Conservation (phyloP, 2,329 filamentous ascomycete species). For the Fusarium continuum region DNA sequence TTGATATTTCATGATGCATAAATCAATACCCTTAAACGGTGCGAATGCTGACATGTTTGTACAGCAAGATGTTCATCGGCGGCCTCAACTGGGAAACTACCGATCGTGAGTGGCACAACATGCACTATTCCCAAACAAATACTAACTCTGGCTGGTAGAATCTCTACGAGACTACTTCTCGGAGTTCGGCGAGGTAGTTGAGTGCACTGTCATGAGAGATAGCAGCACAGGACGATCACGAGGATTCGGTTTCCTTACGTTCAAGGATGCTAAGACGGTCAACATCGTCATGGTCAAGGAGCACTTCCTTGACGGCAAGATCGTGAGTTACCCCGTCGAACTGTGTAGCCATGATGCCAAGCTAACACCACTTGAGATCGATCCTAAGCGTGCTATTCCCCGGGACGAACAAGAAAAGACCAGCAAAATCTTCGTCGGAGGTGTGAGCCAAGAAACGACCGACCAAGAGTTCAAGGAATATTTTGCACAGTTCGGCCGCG, state of each 20-base stretch:
- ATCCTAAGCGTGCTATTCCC: constrained; percentile 96
- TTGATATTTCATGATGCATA: constrained; percentile 10
- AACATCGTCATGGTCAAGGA: constrained; percentile 99
- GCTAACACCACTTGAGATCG: constrained; percentile 71
- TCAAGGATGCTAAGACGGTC: constrained; percentile 96
- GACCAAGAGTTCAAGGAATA: constrained; percentile 97
- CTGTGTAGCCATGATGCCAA: neutral
- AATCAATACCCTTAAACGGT: neutral
- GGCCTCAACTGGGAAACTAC: constrained; percentile 99
- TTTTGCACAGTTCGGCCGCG: constrained; percentile 95
- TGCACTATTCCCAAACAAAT: neutral
- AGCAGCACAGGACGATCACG: constrained; percentile 91
- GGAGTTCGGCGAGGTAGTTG: constrained; percentile 94
- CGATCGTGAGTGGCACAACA: constrained; percentile 74
- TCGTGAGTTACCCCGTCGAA: constrained; percentile 69
- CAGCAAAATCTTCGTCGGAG: constrained; percentile 98
- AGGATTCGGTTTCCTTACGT: constrained; percentile 97
- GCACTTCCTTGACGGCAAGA: constrained; percentile 97
- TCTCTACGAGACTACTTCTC: constrained; percentile 97
- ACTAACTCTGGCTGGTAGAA: constrained; percentile 64
- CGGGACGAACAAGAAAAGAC: constrained; percentile 98
- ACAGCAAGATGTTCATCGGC: constrained; percentile 99
- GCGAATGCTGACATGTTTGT: constrained; percentile 30
- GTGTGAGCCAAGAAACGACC: constrained; percentile 95
- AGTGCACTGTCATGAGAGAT: constrained; percentile 99